These are phyloP conservation scores for Elsinoe australis DNA, from an alignment of 2,329 filamentous ascomycete genomes.

Conservation along the genomic window DNA sequence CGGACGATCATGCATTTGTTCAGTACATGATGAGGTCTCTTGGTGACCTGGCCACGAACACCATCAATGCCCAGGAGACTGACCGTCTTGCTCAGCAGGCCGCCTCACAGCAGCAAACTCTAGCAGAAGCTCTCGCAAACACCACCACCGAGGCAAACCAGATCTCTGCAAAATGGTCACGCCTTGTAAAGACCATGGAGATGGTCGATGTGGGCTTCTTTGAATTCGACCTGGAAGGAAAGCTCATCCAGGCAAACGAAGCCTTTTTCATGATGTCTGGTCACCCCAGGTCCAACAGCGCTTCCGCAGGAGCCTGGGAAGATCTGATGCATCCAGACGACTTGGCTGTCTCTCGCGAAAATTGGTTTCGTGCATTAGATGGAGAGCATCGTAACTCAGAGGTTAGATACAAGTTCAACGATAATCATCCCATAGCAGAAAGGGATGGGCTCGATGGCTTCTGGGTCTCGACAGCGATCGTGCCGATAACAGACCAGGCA, in stretches of 20 bases:
- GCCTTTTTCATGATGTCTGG: constrained; percentile 16
- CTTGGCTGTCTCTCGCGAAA: background rate
- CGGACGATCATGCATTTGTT: constrained; percentile 16
- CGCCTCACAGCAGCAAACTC: constrained; percentile 10
- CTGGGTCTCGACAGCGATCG: constrained; percentile 23
- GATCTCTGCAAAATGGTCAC: constrained; percentile 12
- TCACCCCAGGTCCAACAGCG: background rate
- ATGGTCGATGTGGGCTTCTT: constrained; percentile 19
- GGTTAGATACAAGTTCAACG: constrained; percentile 20
- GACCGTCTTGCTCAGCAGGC: constrained; percentile 14
- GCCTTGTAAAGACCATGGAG: constrained; percentile 14
- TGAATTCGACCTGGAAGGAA: constrained; percentile 18
- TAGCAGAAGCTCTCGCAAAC: constrained; percentile 1
- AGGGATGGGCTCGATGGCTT: constrained; percentile 19
- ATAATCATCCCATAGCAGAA: background rate
- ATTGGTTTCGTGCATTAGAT: background rate
- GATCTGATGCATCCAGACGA: constrained; percentile 11
- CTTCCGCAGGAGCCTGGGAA: background rate
- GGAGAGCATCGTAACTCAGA: constrained; percentile 18
- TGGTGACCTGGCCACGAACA: constrained; percentile 17
- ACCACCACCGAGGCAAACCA: constrained; percentile 14
- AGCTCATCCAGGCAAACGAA: constrained; percentile 17
- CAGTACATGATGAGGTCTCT: constrained; percentile 15
- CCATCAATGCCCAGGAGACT: constrained; percentile 15
- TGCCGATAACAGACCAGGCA: constrained; percentile 20